Evolutionary conservation across 2,329 filamentous ascomycete species (phyloP), one percentile per base, ranked within the genome.

Genomic region (Nakataea oryzae): DNA sequence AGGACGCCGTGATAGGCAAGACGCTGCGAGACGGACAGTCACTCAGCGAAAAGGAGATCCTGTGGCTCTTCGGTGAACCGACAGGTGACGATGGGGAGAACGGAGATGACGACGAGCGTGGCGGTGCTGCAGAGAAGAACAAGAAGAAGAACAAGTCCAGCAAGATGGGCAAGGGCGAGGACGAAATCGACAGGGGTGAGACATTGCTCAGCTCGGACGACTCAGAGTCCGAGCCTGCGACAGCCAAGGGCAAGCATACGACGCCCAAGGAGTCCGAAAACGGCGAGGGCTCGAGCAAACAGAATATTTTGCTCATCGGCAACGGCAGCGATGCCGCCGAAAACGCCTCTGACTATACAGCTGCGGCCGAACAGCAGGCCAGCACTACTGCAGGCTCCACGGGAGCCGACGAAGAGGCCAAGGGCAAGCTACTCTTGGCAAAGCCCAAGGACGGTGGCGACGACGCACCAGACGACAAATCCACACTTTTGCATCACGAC

Each of bases 1-100:
- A 91, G 63, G 72, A 81, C 0, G 73, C 74, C 60, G 72, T 77
- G 2, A 75, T 84, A 4, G 70, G 74, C 1, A 28, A 66, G 0
- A 69, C 71, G 0, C 64, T 77, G 0, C 72, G 74, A 8, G 72
- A 74, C 12, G 69, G 58, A 0, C 27, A 60, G 41, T 50, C 58
- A 14, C 58, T 60, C 3, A 60, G 26, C 24, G 11, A 28, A 13
- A 17, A 5, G 5, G 58, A 60, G 14, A 54, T 60, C n/a, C 58
- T 27, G 34, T 47, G 28, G 13, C 41, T 60, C 5, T 29, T 60
- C 8, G 26, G 27, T 9, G 41, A 12, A 47, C 7, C 26, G 32
- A 26, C 12, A 17, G 58, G 50, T 8, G 27, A 28, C 3, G 21
- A 58, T 27, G 54, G 21, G 13, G 54, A 56, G n/a, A 21, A 9